phyloP scores from a whole-genome alignment of 805 yeast species.

The Spathaspora hagerdaliae region DNA sequence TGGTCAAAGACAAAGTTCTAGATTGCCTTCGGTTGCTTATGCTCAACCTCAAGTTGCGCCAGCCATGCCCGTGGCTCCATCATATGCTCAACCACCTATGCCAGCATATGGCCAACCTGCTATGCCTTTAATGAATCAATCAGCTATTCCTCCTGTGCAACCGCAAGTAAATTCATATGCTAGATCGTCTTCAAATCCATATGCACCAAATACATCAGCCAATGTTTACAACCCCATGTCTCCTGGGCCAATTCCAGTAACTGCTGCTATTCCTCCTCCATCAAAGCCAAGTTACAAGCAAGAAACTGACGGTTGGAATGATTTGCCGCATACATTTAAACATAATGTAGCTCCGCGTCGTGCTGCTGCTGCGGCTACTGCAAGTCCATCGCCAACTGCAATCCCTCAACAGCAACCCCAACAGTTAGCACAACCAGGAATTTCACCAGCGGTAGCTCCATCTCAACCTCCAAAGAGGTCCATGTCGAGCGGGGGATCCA shows the following conservation, averaged over 20 bases:
- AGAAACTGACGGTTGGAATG: conserved; percentile 70
- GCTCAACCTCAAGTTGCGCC: conserved; percentile 5
- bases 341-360: conserved; percentile 37
- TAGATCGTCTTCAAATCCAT: conserved; percentile 16
- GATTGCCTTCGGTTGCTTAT: conserved; percentile 1
- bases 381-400: conserved; percentile 21
- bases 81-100: conserved; percentile 14
- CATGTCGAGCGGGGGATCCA: not conserved
- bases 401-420: conserved; percentile 14
- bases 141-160: conserved; percentile 5
- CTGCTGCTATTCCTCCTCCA: conserved; percentile 20
- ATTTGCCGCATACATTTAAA: conserved; percentile 54
- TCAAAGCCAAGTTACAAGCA: conserved; percentile 19
- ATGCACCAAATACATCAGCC: conserved; percentile 18
- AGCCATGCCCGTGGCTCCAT: conserved; percentile 1
- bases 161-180: conserved; percentile 30
- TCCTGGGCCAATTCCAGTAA: conserved; percentile 6
- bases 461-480: conserved; percentile 7
- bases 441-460: conserved; percentile 17
- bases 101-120: conserved; percentile 12
- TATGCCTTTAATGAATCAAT: conserved; percentile 14
- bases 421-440: conserved; percentile 8
- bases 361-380: conserved; percentile 41
- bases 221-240: conserved; percentile 19
- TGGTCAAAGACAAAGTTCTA: conserved; percentile 1